phyloP scores from a whole-genome alignment of 2,329 filamentous ascomycete genomes.

The Rutstroemia sydowiana region DNA sequence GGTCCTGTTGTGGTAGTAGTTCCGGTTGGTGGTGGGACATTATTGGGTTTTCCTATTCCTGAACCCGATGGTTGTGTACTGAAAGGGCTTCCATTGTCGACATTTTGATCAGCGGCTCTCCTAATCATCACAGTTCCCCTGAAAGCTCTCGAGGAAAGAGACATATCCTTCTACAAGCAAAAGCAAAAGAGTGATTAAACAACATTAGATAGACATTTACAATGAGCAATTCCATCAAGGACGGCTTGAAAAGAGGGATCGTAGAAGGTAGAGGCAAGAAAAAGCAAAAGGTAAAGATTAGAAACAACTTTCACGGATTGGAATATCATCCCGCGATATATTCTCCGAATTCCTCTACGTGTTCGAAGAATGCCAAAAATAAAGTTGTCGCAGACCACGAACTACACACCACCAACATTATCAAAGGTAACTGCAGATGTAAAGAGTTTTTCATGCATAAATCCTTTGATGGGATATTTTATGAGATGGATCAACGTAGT shows the following conservation, averaged over 20 bases:
- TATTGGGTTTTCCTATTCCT: background rate
- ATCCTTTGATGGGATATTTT: background rate
- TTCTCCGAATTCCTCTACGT: background rate
- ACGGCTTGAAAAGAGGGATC: background rate
- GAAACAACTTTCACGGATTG: background rate
- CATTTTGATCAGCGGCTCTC: conserved; percentile 1
- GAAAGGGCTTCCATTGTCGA: background rate
- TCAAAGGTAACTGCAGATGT: background rate
- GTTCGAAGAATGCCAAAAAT: background rate
- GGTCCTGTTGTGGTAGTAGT: background rate
- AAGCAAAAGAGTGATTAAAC: background rate
- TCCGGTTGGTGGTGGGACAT: too few species aligned
- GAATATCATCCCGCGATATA: background rate
- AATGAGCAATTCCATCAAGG: conserved; percentile 6
- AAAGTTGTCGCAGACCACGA: background rate
- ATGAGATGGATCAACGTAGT: background rate
- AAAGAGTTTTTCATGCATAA: background rate
- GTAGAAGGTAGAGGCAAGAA: background rate
- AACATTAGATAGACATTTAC: background rate
- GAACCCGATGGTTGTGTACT: background rate
- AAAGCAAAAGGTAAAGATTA: background rate
- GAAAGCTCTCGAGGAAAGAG: background rate
- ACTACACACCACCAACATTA: background rate
- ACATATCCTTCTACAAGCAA: background rate
- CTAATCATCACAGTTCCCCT: background rate